Evolutionary conservation across 352 stramenopile genomes (phyloP).

Genomic region (Pythium grandisporangium): DNA sequence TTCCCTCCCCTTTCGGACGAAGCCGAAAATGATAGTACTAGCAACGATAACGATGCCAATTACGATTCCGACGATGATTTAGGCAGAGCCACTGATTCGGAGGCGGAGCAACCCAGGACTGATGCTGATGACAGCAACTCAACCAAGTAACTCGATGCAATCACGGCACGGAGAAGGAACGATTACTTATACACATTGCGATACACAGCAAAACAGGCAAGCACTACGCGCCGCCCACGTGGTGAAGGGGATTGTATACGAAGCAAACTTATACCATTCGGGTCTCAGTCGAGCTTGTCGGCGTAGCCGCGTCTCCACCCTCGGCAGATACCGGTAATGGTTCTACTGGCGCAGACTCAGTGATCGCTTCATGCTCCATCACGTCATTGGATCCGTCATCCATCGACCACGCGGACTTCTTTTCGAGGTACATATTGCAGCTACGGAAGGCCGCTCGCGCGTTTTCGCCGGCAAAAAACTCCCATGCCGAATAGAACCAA

Average conservation of each 20-base stretch:
- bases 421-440: slow-evolving; percentile 82
- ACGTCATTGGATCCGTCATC: slow-evolving; percentile 2
- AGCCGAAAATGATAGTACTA: slow-evolving; percentile 6
- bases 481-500: slow-evolving; percentile 83
- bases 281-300: neutral
- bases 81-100: slow-evolving; percentile 22
- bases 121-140: slow-evolving; percentile 6
- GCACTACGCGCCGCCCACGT: no score
- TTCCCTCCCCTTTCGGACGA: slow-evolving; percentile 36
- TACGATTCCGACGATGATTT: slow-evolving; percentile 20
- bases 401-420: slow-evolving; percentile 42
- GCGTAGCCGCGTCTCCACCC: no score
- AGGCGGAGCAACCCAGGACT: slow-evolving; percentile 5
- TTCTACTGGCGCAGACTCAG: neutral
- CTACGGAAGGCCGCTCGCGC: slow-evolving; percentile 64
- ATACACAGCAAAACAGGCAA: no score
- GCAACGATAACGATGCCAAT: slow-evolving; percentile 5
- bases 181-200: neutral
- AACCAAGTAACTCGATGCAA: slow-evolving; percentile 4
- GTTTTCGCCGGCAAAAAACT: slow-evolving; percentile 72
- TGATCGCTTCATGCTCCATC: neutral
- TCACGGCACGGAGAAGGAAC: neutral
- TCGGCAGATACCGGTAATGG: no score
- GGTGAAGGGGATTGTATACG: no score
- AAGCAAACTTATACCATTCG: neutral